Percentiles rank a stretch among this genome's conserved stretches.
phyloP scores from a whole-genome alignment of 805 yeast genomes.

The Lipomyces sp. region DNA sequence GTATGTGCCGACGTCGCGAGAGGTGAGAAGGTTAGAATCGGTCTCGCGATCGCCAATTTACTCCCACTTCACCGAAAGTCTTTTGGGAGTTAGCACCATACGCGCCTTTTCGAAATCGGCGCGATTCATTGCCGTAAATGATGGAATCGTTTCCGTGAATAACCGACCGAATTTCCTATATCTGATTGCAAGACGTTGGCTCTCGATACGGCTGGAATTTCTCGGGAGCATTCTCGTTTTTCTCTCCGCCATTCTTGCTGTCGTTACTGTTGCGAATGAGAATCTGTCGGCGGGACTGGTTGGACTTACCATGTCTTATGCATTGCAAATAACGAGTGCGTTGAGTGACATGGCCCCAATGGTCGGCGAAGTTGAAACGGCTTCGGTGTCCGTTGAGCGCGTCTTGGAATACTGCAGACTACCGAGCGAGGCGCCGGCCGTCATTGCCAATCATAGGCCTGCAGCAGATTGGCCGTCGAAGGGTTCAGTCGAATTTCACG shows the following conservation, averaged over 20 bases:
- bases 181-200: slow-evolving; percentile 90
- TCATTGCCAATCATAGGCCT: slow-evolving; percentile 45
- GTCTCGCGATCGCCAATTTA: slow-evolving; percentile 69
- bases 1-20: slow-evolving; percentile 67
- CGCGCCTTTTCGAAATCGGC: slow-evolving; percentile 63
- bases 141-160: slow-evolving; percentile 64
- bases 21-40: slow-evolving; percentile 66
- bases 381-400: slow-evolving; percentile 73
- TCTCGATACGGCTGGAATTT: slow-evolving; percentile 87
- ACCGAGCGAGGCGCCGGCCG: slow-evolving; percentile 55
- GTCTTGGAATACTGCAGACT: slow-evolving; percentile 63
- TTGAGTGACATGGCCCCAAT: slow-evolving; percentile 81
- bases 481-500: slow-evolving; percentile 54
- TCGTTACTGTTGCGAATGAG: slow-evolving; percentile 63
- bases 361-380: slow-evolving; percentile 52
- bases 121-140: slow-evolving; percentile 58
- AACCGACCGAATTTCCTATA: slow-evolving; percentile 88
- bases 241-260: slow-evolving; percentile 76
- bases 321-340: slow-evolving; percentile 84
- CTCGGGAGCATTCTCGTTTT: slow-evolving; percentile 84
- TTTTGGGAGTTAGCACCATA: slow-evolving; percentile 71
- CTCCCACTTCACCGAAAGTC: slow-evolving; percentile 75
- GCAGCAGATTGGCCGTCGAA: slow-evolving; percentile 59
- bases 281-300: slow-evolving; percentile 81
- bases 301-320: slow-evolving; percentile 88